Evolutionary conservation across 805 yeast species (phyloP), one percentile per base, ranked within the genome.

Genomic region (Henningerozyma blattae): DNA sequence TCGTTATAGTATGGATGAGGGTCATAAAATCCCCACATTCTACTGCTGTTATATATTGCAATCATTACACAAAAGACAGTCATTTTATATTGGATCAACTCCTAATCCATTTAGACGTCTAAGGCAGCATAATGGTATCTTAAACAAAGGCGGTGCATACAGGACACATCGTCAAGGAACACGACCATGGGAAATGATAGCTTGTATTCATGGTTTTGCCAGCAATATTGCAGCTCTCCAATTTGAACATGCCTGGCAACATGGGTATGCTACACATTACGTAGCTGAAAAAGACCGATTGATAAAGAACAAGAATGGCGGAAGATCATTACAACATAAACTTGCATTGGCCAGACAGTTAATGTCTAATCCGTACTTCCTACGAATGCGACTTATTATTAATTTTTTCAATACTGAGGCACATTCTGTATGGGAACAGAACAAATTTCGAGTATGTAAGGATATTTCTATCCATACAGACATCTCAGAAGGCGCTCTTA

Each of bases 171-270:
- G 61, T 32, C 51, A 53, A 13, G 75, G 75, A 0, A 64, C 61
- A 22, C 54, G 89, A 34, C 94, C 94, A 0, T 83, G 94, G 94
- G 70, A 65, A 37, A 73, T 78, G 77, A 51, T 67, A 0, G 39
- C 71, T 35, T 45, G 75, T 3, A 79, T 84, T 0, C 62, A 77
- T 46, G 86, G 87, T 3, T 83, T 84, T 48, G 84, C 84, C 0
- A 71, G 75, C 5, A 73, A 71, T 39, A 62, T 76, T 3, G 56
- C 77, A 3, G 93, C 93, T 0, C 55, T 84, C 33, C 87, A 75
- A 52, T 83, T 83, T 54, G 94, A 84, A 47, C 86, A 80, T 54
- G 87, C 93, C 1, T 77, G 82, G 72, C 94, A 83, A 44, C 91
- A 82, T 52, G 62, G 77, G 1, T 64, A 76, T 40, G 64, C 62